These are phyloP conservation scores for Vanrija humicola DNA, from an alignment of 1,284 basidiomycete genomes.

Conservation along the genomic window DNA sequence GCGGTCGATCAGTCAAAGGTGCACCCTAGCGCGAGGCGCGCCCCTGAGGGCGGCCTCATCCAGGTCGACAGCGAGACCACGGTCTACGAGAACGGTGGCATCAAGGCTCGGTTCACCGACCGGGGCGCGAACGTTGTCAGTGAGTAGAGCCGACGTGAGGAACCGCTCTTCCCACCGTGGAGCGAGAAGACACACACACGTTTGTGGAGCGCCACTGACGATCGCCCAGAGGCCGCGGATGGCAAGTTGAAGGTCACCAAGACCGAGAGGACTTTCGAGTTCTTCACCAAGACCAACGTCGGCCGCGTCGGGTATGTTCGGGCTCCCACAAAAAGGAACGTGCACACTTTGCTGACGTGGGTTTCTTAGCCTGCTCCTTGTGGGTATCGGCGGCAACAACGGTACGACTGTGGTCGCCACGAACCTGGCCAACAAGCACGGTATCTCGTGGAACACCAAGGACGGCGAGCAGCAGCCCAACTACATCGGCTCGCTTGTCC, in stretches of 20 bases:
- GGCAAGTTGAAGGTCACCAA: conserved; percentile 69
- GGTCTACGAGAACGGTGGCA: conserved; percentile 68
- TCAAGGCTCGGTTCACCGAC: conserved; percentile 78
- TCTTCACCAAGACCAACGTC: conserved; percentile 84
- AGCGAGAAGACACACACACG: not conserved
- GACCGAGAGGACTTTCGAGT: conserved; percentile 75
- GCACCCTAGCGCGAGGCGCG: conserved; percentile 80
- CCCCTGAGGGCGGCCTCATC: conserved; percentile 58
- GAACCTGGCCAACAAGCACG: conserved; percentile 92
- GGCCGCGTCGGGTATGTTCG: conserved; percentile 83
- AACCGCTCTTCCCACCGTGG: not conserved
- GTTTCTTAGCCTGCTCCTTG: conserved; percentile 77
- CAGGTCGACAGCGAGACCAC: conserved; percentile 81
- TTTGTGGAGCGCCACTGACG: not conserved
- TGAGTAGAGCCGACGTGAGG: conserved; percentile 23
- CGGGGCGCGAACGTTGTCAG: conserved; percentile 68
- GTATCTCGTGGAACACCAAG: conserved; percentile 95
- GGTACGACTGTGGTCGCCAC: conserved; percentile 92
- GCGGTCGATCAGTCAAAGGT: conserved; percentile 61
- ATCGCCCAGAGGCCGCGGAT: conserved; percentile 52
- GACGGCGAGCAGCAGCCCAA: conserved; percentile 88
- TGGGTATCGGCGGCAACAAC: conserved; percentile 97
- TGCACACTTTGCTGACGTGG: not conserved
- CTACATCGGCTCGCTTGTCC: conserved; percentile 85
- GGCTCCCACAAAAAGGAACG: not conserved